Evolutionary conservation across 352 stramenopile genomes (phyloP).

Genomic region (Pilasporangium apinafurcum): DNA sequence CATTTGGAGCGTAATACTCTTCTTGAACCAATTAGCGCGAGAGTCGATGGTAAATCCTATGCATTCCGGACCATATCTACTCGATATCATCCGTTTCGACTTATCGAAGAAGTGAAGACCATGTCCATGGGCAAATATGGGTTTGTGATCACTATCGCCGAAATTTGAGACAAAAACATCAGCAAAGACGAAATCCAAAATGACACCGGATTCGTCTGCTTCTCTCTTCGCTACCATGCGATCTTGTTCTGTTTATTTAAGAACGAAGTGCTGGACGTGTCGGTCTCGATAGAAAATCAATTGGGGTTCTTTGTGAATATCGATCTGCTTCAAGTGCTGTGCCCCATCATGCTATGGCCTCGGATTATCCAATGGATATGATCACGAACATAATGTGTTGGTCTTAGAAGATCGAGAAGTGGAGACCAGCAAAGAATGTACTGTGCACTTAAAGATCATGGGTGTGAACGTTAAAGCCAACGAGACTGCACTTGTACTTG

Average conservation of each 20-base stretch:
- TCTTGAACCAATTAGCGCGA: conserved; percentile 83
- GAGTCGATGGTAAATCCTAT: conserved; percentile 94
- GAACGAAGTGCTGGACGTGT: conserved; percentile 96
- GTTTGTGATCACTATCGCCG: conserved; percentile 96
- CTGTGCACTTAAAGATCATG: conserved; percentile 96
- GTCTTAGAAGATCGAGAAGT: conserved; percentile 96
- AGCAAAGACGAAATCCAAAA: conserved; percentile 96
- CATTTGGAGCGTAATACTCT: no score
- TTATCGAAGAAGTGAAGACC: conserved; percentile 96
- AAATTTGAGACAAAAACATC: conserved; percentile 95
- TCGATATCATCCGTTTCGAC: conserved; percentile 94
- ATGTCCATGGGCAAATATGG: conserved; percentile 95
- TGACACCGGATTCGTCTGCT: conserved; percentile 95
- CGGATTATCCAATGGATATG: conserved; percentile 93
- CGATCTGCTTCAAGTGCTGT: conserved; percentile 96
- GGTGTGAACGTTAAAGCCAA: conserved; percentile 95
- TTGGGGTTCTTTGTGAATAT: conserved; percentile 96
- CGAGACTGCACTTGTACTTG: conserved; percentile 71
- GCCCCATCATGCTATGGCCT: conserved; percentile 92
- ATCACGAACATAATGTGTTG: conserved; percentile 96
- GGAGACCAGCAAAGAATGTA: conserved; percentile 94
- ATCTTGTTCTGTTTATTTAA: conserved; percentile 96
- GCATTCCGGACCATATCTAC: conserved; percentile 94
- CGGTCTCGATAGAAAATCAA: conserved; percentile 94
- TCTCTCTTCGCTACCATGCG: conserved; percentile 95